phyloP scores from a whole-genome alignment of 768 basidiomycete genomes.

The Podaxis sp. region DNA sequence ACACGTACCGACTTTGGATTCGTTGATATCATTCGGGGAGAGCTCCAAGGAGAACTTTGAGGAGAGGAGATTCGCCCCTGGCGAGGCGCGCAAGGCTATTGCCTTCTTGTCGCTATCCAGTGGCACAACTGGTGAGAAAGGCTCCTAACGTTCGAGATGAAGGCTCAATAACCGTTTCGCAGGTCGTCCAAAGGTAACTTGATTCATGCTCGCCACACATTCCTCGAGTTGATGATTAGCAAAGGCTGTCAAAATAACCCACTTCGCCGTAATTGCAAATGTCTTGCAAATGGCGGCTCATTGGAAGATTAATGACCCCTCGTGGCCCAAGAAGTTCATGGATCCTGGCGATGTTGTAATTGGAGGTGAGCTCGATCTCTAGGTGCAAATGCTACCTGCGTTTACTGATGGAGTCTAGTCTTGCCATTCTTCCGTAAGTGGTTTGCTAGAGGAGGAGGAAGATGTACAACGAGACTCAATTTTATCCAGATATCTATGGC shows the following conservation, averaged over 20 bases:
- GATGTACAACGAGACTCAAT: background rate
- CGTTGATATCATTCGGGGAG: slow-evolving; percentile 46
- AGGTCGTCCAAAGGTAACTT: slow-evolving; percentile 39
- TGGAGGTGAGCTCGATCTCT: slow-evolving; percentile 43
- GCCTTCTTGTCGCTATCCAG: slow-evolving; percentile 76
- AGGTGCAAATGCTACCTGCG: background rate
- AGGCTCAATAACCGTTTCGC: background rate
- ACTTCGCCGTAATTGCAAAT: slow-evolving; percentile 65
- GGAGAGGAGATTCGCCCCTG: slow-evolving; percentile 47
- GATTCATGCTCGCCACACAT: background rate
- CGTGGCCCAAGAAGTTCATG: slow-evolving; percentile 39
- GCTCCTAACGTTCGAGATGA: slow-evolving; percentile 7
- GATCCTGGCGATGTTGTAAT: slow-evolving; percentile 56
- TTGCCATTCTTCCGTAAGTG: slow-evolving; percentile 59
- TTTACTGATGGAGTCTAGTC: slow-evolving; percentile 31
- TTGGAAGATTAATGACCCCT: slow-evolving; percentile 41
- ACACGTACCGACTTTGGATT: slow-evolving; percentile 36
- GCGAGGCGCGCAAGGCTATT: slow-evolving; percentile 59
- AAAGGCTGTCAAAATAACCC: slow-evolving; percentile 67
- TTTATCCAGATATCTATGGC: slow-evolving; percentile 54
- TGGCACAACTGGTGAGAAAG: slow-evolving; percentile 64
- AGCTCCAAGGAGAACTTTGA: slow-evolving; percentile 36
- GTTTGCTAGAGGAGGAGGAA: background rate
- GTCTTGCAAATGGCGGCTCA: slow-evolving; percentile 59
- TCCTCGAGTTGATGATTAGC: background rate